A percentile compares a stretch with the other conserved stretches of the same genome.
Conservation (phyloP, 2,329 filamentous ascomycete genomes). For the Herpomyces periplanetae region DNA sequence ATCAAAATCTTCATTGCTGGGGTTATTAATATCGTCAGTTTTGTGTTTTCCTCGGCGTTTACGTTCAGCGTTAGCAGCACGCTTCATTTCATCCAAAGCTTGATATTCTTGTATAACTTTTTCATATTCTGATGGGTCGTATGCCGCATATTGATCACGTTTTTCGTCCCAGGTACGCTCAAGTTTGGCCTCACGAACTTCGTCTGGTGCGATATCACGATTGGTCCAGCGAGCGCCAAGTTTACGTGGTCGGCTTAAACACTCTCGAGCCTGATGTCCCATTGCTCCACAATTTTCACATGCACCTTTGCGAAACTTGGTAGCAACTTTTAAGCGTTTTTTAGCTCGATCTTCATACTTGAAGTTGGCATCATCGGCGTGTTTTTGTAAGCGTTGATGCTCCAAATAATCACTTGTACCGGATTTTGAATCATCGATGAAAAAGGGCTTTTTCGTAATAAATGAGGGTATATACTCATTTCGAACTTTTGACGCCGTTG, state of each 20-base stretch:
- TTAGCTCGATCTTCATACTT: slow-evolving; percentile 61
- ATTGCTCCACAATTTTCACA: slow-evolving; percentile 95
- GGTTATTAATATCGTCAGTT: background rate
- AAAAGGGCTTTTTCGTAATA: slow-evolving; percentile 93
- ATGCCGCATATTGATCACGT: slow-evolving; percentile 92
- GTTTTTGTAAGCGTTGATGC: slow-evolving; percentile 55
- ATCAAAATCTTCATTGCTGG: slow-evolving; percentile 8
- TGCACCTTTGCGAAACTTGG: slow-evolving; percentile 85
- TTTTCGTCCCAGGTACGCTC: slow-evolving; percentile 98
- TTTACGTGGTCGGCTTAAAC: slow-evolving; percentile 50
- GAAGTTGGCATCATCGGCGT: slow-evolving; percentile 18
- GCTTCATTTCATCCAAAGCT: slow-evolving; percentile 27
- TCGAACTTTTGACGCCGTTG: slow-evolving; percentile 31
- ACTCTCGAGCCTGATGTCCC: slow-evolving; percentile 84
- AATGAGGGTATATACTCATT: slow-evolving; percentile 96
- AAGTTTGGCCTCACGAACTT: slow-evolving; percentile 47
- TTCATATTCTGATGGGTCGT: slow-evolving; percentile 50
- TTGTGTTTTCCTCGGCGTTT: slow-evolving; percentile 10
- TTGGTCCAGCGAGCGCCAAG: slow-evolving; percentile 72
- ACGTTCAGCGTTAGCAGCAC: slow-evolving; percentile 9
- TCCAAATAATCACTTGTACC: slow-evolving; percentile 47
- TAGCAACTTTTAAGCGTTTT: slow-evolving; percentile 48
- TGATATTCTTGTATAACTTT: slow-evolving; percentile 62
- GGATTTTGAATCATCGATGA: slow-evolving; percentile 25
- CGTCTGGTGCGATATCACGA: slow-evolving; percentile 68